Base-by-base conservation (phyloP, 805 yeast species). In the Candida andamanensis region DNA sequence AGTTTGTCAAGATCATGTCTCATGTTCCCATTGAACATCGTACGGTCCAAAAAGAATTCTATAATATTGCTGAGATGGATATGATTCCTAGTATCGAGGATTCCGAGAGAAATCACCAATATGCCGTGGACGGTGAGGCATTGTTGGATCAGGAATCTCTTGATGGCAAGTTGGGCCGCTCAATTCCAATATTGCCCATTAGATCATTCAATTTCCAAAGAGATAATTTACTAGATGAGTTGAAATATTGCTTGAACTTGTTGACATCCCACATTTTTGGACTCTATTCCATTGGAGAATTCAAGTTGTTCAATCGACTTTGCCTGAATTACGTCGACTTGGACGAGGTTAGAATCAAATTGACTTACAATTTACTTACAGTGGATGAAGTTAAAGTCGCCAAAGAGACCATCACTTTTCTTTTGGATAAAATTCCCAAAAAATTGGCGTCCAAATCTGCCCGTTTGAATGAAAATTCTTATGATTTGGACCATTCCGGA, bases 201-300 rank as follows among this genome's bases (percentile, higher is more conserved):
- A 61, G 67, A 24, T 61, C 67, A 31, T 54, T 67, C 26, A 61
- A 67, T 32, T 47, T 67, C 3, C 29, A 30, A 16, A 54, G 53
- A 26, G 32, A 35, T 21, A 50, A 50, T 33, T 50, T 79, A 33
- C 47, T 68, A 6, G 74, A 69, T 26, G 90, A 82, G 51, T 66
- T 80, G 35, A 67, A 63, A 9, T 71, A 78, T 10, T 70, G 80
- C 2, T 54, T 81, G 40, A 66, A 72, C 14, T 68, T 78, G 28
- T 57, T 83, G 32, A 66, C 76, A 10, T 68, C 81, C 6, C 84
- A 81, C 44, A 72, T 81, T 29, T 82, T 72, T 54, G 75, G 85
- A 0, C 63, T 81, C 46, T 83, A 82, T 56, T 75, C 89, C 0
- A 72, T 75, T 42, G 82, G 84, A 26, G 85, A 82, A 49, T 78